A percentile compares a stretch with the other conserved stretches of the same genome.
phyloP scores from a whole-genome alignment of 1,284 basidiomycete species.

The Sporisorium sorghi region DNA sequence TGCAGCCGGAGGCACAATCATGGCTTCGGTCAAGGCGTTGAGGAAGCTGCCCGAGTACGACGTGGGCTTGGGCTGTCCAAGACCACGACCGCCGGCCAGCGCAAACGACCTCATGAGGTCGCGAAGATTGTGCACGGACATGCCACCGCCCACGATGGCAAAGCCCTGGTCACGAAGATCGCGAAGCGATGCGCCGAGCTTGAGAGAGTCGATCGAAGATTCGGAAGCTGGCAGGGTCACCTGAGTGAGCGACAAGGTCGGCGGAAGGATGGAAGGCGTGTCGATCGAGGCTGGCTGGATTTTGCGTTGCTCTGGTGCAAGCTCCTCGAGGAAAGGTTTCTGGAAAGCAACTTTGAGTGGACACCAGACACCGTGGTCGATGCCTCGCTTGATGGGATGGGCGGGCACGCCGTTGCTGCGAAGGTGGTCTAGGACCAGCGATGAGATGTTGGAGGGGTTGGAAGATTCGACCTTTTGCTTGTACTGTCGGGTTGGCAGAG shows the following conservation, averaged over 20 bases:
- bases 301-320: constrained; percentile 20
- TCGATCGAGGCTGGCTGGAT: constrained; percentile 18
- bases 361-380: constrained; percentile 72
- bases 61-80: constrained; percentile 5
- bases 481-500: constrained; percentile 57
- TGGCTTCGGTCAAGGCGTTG: constrained; percentile 35
- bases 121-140: constrained; percentile 61
- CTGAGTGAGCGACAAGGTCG: constrained; percentile 70
- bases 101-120: constrained; percentile 37
- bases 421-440: constrained; percentile 63
- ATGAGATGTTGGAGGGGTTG: constrained; percentile 56
- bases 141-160: constrained; percentile 55
- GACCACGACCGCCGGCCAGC: constrained; percentile 12
- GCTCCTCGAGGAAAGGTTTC: constrained; percentile 30
- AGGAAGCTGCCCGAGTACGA: constrained; percentile 36
- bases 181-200: constrained; percentile 70
- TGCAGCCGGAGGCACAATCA: constrained; percentile 23
- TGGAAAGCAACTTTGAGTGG: constrained; percentile 71
- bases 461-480: constrained; percentile 66
- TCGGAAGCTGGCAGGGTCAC: constrained; percentile 70
- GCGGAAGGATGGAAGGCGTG: constrained; percentile 47
- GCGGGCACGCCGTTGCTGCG: constrained; percentile 37
- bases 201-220: constrained; percentile 61
- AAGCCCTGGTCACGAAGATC: constrained; percentile 63
- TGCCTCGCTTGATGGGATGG: constrained; percentile 63